Base-by-base conservation (phyloP, 1,139 yeast genomes). In the Spencermartinsiella ligniputridi region DNA sequence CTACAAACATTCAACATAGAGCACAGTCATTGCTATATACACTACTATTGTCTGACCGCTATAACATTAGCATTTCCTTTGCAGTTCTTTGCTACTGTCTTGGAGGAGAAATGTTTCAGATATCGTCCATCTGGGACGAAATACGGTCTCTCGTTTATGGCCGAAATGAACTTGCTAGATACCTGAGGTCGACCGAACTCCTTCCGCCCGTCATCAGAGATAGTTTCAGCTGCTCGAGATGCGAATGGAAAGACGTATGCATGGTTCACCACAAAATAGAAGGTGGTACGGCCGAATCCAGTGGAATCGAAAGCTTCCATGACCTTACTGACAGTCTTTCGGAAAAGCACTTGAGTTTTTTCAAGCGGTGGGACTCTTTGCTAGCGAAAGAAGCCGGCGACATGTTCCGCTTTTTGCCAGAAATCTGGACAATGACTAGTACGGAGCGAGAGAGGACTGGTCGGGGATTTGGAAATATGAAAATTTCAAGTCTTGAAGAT, bases 1-100 rank as follows among this genome's bases (percentile, higher is more conserved):
- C 73, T 33, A 78, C 77, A 42, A 72, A 80, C 42, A 62, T 83
- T 11, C 67, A 83, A 3, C 97, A 92, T 62, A 79, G 84, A 39
- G 96, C 95, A 0, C 99, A 92, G 60, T 85, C 95, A 0, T 74
- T 90, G 0, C 69, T 94, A n/a, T 92, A 92, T 61, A 81, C 95
- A 0, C 66, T 92, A 16, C 67, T 92, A 49, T 74, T 89, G 56
- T 79, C 81, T 42, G 97, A 92, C 52, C 69, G 95, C 33, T 92
- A 92, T 59, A 82, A 79, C 30, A 63, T 82, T 43, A 81, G 82
- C 33, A 75, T 86, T 2, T 70, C 74, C 9, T 77, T 80, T 46
- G 87, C 83, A 42, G 64, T 89, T 35, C 67, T 92, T 35, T 86
- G 84, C 16, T 92, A 90, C 62, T 80, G 96, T 0, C 82, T 81